Conservation (phyloP, 129 eudicot genomes). For the Saposhnikovia divaricata region DNA sequence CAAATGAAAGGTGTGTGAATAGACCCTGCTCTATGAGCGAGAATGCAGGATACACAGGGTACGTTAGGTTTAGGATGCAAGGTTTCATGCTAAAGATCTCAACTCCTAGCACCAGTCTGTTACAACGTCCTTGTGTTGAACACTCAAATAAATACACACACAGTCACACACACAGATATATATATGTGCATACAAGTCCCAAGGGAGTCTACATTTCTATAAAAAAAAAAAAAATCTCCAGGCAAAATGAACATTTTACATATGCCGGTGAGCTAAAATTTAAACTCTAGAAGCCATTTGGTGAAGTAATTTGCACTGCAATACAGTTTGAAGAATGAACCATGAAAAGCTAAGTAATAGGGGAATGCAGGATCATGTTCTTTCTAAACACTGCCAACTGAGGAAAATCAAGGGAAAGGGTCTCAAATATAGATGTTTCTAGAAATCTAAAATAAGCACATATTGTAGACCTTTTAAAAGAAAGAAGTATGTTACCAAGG, state of each 20-base stretch:
- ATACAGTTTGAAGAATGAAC: not conserved
- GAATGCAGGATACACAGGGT: not conserved
- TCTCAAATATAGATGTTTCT: not conserved
- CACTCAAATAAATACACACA: not conserved
- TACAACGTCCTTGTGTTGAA: not conserved
- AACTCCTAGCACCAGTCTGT: not conserved
- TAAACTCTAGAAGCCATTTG: not conserved
- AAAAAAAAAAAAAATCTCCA: not conserved
- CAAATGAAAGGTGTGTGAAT: not conserved
- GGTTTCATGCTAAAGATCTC: not conserved
- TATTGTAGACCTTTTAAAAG: not conserved
- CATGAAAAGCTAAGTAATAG: slow-evolving; percentile 10
- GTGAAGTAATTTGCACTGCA: not conserved
- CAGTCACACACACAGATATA: too few species aligned
- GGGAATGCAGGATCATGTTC: not conserved
- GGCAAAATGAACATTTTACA: not conserved
- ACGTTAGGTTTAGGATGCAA: not conserved
- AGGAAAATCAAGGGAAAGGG: not conserved
- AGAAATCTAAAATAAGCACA: not conserved
- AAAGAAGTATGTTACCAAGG: slow-evolving; percentile 50
- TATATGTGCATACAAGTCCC: not conserved
- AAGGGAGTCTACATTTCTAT: not conserved
- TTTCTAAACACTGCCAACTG: not conserved
- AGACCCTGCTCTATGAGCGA: not conserved
- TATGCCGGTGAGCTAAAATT: not conserved